Evolutionary conservation across 805 yeast species (phyloP).

Genomic region (Candida gorgasii): DNA sequence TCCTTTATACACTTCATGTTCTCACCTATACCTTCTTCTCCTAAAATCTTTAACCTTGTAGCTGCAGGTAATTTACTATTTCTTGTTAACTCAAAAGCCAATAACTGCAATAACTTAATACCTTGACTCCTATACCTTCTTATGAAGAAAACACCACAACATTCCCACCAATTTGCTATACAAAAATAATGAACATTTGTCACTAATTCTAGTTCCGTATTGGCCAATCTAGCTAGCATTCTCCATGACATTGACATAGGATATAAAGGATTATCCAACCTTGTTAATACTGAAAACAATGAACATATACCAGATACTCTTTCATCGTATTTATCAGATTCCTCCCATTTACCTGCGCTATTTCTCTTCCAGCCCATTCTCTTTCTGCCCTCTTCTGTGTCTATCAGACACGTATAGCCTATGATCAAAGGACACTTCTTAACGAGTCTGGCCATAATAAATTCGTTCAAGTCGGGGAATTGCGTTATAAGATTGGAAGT

Average conservation of each 20-base stretch:
- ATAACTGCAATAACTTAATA: slow-evolving; percentile 36
- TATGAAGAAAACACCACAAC: slow-evolving; percentile 59
- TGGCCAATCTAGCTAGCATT: slow-evolving; percentile 69
- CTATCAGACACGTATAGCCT: slow-evolving; percentile 75
- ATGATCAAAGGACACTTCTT: slow-evolving; percentile 89
- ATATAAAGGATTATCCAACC: slow-evolving; percentile 42
- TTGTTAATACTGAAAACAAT: slow-evolving; percentile 73
- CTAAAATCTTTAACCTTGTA: slow-evolving; percentile 69
- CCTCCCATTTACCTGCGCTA: slow-evolving; percentile 52
- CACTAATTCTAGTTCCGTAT: slow-evolving; percentile 50
- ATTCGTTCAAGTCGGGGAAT: slow-evolving; percentile 54
- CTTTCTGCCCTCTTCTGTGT: slow-evolving; percentile 77
- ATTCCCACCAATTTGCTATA: slow-evolving; percentile 91
- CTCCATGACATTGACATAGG: slow-evolving; percentile 60
- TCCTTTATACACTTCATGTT: slow-evolving; percentile 51
- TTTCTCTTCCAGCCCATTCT: slow-evolving; percentile 86
- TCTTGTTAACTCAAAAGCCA: slow-evolving; percentile 12
- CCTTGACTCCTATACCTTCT: slow-evolving; percentile 70
- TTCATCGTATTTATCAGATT: slow-evolving; percentile 74
- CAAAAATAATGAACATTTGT: slow-evolving; percentile 71
- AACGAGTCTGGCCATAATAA: slow-evolving; percentile 74
- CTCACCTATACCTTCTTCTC: slow-evolving; percentile 69
- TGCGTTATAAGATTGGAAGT: slow-evolving; percentile 52
- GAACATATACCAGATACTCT: slow-evolving; percentile 84
- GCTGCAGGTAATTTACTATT: slow-evolving; percentile 66